These are phyloP conservation scores for Collybia mongolica DNA, from an alignment of 768 basidiomycete genomes.

Conservation along the genomic window DNA sequence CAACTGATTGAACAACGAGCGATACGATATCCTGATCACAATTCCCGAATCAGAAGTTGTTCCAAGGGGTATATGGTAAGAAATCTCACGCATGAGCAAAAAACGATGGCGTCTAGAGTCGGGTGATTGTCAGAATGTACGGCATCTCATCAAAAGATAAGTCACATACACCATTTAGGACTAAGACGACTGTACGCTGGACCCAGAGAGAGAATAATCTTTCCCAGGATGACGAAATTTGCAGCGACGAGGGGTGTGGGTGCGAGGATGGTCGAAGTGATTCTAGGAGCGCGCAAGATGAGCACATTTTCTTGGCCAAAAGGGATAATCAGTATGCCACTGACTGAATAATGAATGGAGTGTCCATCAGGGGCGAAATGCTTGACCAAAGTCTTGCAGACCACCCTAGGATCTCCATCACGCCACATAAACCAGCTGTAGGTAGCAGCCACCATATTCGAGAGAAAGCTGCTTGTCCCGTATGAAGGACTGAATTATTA, in stretches of 20 bases:
- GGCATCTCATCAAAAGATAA: neutral
- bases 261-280: conserved; percentile 43
- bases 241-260: conserved; percentile 58
- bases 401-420: conserved; percentile 58
- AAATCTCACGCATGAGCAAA: conserved; percentile 30
- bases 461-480: conserved; percentile 37
- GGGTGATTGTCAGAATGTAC: neutral
- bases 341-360: conserved; percentile 39
- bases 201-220: conserved; percentile 41
- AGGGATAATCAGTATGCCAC: neutral
- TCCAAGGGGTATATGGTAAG: neutral
- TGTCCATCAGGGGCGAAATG: conserved; percentile 15
- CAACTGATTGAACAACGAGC: conserved; percentile 59
- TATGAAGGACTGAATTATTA: conserved; percentile 37
- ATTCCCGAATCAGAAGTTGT: neutral
- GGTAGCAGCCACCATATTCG: conserved; percentile 52
- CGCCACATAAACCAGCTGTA: conserved; percentile 43
- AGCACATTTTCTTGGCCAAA: neutral
- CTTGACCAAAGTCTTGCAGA: conserved; percentile 51
- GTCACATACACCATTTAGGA: conserved; percentile 35
- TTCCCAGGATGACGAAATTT: conserved; percentile 52
- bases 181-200: conserved; percentile 46
- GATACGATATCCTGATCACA: conserved; percentile 47
- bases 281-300: conserved; percentile 21
- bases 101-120: conserved; percentile 32